phyloP scores from a whole-genome alignment of 495 filamentous ascomycete genomes.

The Penicillium atrosanguineum region DNA sequence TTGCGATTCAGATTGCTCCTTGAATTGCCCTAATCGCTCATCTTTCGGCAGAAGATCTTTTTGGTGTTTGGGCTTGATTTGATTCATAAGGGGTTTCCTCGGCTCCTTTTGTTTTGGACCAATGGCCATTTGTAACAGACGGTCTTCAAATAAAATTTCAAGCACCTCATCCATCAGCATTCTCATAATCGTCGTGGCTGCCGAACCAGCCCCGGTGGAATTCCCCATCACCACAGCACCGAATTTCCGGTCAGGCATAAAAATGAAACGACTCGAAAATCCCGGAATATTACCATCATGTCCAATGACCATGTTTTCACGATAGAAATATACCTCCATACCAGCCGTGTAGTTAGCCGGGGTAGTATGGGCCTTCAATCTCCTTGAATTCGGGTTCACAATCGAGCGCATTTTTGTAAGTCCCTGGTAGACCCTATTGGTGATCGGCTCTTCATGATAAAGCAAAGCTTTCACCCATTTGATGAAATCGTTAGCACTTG shows the following conservation, averaged over 20 bases:
- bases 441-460: conserved; percentile 16
- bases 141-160: not conserved
- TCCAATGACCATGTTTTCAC: conserved; percentile 16
- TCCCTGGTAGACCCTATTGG: conserved; percentile 12
- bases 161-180: conserved; percentile 16
- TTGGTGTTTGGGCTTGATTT: no score
- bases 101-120: no score
- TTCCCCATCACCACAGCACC: conserved; percentile 18
- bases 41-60: no score
- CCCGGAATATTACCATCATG: conserved; percentile 17
- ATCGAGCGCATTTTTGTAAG: conserved; percentile 10
- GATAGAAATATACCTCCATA: conserved; percentile 18
- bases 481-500: conserved; percentile 44
- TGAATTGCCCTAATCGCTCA: no score
- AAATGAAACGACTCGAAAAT: conserved; percentile 15
- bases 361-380: conserved; percentile 9
- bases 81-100: no score
- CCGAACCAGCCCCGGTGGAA: conserved; percentile 5
- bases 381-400: conserved; percentile 6
- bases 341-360: conserved; percentile 19
- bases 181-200: conserved; percentile 2
- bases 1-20: no score
- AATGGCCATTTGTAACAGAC: no score
- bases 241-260: conserved; percentile 18
- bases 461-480: conserved; percentile 37